phyloP scores from a whole-genome alignment of 768 basidiomycete species.

The Mycena vitilis region DNA sequence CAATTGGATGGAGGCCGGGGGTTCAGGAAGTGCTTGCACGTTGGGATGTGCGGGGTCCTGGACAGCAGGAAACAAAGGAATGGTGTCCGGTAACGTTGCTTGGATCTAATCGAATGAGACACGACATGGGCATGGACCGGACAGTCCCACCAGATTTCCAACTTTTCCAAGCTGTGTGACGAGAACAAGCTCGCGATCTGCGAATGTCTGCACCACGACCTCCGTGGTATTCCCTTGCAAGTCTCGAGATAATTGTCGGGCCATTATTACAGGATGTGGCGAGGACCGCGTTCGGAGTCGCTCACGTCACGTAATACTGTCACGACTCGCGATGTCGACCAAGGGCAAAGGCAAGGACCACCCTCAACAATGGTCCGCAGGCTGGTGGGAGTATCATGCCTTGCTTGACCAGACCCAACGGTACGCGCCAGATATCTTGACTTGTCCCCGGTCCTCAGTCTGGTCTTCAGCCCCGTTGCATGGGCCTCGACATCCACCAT shows the following conservation, averaged over 20 bases:
- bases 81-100: conserved; percentile 76
- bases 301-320: too few relatives aligned
- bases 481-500: conserved; percentile 80
- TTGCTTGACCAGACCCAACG: conserved; percentile 67
- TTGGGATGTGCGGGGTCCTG: conserved; percentile 50
- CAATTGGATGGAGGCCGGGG: conserved; percentile 80
- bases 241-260: conserved; percentile 62
- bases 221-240: conserved; percentile 75
- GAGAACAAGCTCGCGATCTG: conserved; percentile 86
- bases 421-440: conserved; percentile 47
- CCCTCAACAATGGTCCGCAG: conserved; percentile 62
- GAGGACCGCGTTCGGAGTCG: background rate
- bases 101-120: conserved; percentile 69
- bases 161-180: conserved; percentile 94
- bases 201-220: conserved; percentile 80
- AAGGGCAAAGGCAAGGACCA: conserved; percentile 68
- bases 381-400: conserved; percentile 82
- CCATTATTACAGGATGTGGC: conserved; percentile 44
- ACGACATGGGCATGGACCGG: conserved; percentile 11
- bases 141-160: conserved; percentile 77
- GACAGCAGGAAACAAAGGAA: conserved; percentile 57
- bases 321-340: conserved; percentile 44
- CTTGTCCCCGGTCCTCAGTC: conserved; percentile 15
- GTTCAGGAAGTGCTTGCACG: conserved; percentile 59
- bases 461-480: conserved; percentile 65